Percentiles rank a stretch among this genome's conserved stretches.
Conservation (phyloP, 2,329 filamentous ascomycete genomes). For the Colletotrichum graminicola region DNA sequence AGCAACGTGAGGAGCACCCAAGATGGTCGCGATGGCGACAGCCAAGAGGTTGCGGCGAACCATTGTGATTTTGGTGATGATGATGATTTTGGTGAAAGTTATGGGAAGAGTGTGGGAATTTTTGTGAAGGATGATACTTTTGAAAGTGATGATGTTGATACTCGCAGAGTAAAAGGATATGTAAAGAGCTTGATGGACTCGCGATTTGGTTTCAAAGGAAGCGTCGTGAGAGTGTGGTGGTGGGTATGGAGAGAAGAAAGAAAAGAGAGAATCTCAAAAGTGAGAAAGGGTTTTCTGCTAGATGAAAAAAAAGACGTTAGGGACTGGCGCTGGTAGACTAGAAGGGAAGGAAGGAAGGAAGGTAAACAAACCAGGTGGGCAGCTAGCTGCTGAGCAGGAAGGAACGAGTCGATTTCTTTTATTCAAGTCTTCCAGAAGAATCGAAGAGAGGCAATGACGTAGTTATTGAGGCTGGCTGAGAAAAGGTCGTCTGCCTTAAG, state of each 20-base stretch:
- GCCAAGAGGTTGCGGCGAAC: slow-evolving; percentile 40
- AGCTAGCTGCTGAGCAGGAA: slow-evolving; percentile 18
- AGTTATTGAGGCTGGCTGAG: neutral
- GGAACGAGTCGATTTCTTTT: slow-evolving; percentile 4
- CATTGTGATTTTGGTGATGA: slow-evolving; percentile 24
- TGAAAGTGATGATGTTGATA: slow-evolving; percentile 8
- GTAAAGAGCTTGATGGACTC: neutral
- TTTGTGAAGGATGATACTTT: slow-evolving; percentile 8
- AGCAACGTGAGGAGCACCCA: slow-evolving; percentile 44
- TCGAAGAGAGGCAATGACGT: slow-evolving; percentile 8
- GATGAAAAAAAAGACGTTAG: slow-evolving; percentile 23
- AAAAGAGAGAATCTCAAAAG: slow-evolving; percentile 3
- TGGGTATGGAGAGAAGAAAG: neutral
- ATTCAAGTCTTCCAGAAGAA: slow-evolving; percentile 37
- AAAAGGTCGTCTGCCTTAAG: slow-evolving; percentile 8
- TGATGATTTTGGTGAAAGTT: slow-evolving; percentile 13
- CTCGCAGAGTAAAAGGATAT: slow-evolving; percentile 5
- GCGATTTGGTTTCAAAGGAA: neutral
- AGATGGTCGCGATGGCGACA: slow-evolving; percentile 49
- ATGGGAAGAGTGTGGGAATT: slow-evolving; percentile 9
- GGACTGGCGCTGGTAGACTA: slow-evolving; percentile 3
- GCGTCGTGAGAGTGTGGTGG: neutral
- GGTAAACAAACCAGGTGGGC: slow-evolving; percentile 27
- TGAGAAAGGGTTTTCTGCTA: slow-evolving; percentile 2
- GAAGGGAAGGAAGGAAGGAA: slow-evolving; percentile 5